A percentile compares a stretch with the other conserved stretches of the same genome.
phyloP scores from a whole-genome alignment of 108 stramenopile species.

The Halocafeteria seosinensis region DNA sequence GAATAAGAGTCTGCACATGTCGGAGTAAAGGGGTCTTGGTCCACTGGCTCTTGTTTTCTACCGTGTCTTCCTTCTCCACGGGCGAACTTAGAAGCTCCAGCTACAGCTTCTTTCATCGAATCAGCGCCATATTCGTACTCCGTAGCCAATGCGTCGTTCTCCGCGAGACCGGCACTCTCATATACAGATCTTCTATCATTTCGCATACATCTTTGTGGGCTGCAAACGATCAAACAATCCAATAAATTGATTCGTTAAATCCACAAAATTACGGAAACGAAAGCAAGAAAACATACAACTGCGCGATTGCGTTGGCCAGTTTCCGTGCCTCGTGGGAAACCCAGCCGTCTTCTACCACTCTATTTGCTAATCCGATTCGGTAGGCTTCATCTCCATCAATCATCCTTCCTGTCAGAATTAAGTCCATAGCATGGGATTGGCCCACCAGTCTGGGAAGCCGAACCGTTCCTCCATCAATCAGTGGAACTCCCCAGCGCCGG shows the following conservation, averaged over 20 bases:
- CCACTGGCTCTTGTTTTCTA: no score
- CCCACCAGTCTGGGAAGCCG: constrained; percentile 13
- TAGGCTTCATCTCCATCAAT: constrained; percentile 1
- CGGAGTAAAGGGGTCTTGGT: not conserved
- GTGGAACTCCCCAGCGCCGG: constrained; percentile 16
- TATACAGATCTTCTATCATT: constrained; percentile 4
- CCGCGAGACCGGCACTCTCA: not conserved
- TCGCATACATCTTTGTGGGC: constrained; percentile 10
- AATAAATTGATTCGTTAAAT: no score
- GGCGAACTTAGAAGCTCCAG: constrained; percentile 4
- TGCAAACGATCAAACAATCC: no score
- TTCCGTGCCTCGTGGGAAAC: constrained; percentile 2
- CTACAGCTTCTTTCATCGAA: not conserved
- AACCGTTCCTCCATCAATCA: constrained; percentile 21
- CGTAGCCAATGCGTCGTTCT: not conserved
- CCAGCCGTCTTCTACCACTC: constrained; percentile 5
- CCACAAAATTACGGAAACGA: no score
- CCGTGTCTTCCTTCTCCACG: constrained; percentile 5
- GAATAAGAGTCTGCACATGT: not conserved
- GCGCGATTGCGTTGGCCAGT: constrained; percentile 5
- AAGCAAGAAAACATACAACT: not conserved
- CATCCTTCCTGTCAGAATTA: constrained; percentile 13
- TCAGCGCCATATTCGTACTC: constrained; percentile 4
- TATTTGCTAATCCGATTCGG: constrained; percentile 9
- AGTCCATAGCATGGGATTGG: constrained; percentile 7